A percentile compares a stretch with the other conserved stretches of the same genome.
Evolutionary conservation across 164 flowering plant species (phyloP).

Genomic region (Pachysandra terminalis): DNA sequence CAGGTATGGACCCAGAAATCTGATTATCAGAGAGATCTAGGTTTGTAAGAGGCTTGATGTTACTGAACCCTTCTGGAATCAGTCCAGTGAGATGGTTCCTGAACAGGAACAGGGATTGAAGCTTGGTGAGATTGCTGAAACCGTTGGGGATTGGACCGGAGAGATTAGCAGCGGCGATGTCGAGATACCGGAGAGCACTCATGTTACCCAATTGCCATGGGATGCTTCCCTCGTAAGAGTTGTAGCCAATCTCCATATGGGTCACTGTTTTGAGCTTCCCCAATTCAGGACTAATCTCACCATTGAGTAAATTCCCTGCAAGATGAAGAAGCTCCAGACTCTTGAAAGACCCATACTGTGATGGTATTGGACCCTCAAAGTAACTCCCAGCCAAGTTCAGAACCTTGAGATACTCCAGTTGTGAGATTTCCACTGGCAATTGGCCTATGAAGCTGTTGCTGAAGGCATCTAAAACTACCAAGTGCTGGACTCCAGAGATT

Average conservation of each 20-base stretch:
- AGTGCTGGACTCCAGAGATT: conserved; percentile 33
- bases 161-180: conserved; percentile 81
- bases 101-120: conserved; percentile 76
- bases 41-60: conserved; percentile 36
- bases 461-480: conserved; percentile 71
- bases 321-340: conserved; percentile 74
- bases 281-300: conserved; percentile 59
- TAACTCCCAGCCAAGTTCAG: conserved; percentile 95
- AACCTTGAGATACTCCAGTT: conserved; percentile 51
- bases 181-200: conserved; percentile 79
- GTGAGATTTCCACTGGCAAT: conserved; percentile 55
- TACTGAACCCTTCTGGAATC: conserved; percentile 61
- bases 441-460: conserved; percentile 91
- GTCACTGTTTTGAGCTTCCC: conserved; percentile 62
- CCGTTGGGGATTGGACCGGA: conserved; percentile 68
- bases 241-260: conserved; percentile 96
- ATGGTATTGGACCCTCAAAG: conserved; percentile 76
- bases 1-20: conserved; percentile 74
- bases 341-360: conserved; percentile 66
- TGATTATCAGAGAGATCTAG: conserved; percentile 90
- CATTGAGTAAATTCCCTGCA: conserved; percentile 75
- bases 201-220: conserved; percentile 83
- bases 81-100: conserved; percentile 60
- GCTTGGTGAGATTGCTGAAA: conserved; percentile 65
- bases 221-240: conserved; percentile 58